phyloP scores from a whole-genome alignment of 2,329 filamentous ascomycete genomes.

The Aspergillus melleus region DNA sequence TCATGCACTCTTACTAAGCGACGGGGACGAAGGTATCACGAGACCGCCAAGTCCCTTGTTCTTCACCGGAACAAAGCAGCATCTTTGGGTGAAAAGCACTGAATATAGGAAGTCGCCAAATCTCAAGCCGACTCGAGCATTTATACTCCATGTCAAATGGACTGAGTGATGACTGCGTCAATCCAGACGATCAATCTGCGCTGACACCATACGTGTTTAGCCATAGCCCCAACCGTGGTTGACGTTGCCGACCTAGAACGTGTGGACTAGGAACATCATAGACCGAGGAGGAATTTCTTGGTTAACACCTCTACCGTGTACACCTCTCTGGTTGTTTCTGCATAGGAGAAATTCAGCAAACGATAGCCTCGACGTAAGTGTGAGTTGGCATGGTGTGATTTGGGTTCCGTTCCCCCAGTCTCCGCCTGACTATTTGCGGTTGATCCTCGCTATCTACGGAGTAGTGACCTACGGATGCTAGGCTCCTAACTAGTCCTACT shows the following conservation, averaged over 20 bases:
- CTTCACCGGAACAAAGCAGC: neutral
- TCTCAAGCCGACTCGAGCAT: neutral
- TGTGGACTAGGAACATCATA: neutral
- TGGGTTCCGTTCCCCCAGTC: conserved; percentile 17
- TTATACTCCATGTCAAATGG: neutral
- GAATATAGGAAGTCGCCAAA: neutral
- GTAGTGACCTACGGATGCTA: too few relatives aligned
- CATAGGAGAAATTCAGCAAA: neutral
- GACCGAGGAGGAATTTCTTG: neutral
- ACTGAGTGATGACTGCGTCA: neutral
- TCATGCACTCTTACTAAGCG: neutral
- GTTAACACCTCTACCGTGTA: too few relatives aligned
- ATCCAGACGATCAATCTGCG: neutral
- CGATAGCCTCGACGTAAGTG: conserved; percentile 6
- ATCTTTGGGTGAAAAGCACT: neutral
- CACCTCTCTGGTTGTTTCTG: too few relatives aligned
- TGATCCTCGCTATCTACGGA: conserved; percentile 19
- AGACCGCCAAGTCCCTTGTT: neutral
- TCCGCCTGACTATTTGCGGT: conserved; percentile 24
- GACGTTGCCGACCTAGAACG: neutral
- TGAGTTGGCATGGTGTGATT: conserved; percentile 23
- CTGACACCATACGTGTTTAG: neutral
- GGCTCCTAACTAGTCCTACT: neutral
- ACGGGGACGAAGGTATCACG: neutral
- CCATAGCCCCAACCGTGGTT: neutral